These are phyloP conservation scores for Teratosphaeria pseudoeucalypti DNA, from an alignment of 2,329 filamentous ascomycete species.

Conservation along the genomic window DNA sequence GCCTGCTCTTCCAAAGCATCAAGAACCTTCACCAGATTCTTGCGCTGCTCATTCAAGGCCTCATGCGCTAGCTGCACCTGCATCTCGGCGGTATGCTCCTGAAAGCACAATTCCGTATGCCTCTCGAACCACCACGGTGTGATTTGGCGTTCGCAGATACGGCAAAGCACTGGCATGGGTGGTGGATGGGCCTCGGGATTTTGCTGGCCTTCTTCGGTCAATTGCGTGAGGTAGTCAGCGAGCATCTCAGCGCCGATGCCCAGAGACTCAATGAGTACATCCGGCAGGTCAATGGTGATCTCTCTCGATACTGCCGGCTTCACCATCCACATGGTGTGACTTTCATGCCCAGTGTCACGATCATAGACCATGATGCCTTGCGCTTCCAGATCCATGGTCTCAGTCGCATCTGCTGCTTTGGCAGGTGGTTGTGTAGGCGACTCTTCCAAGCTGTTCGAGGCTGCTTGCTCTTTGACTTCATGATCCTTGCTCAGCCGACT, in stretches of 20 bases:
- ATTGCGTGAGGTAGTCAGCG: slow-evolving; percentile 79
- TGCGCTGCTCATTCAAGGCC: slow-evolving; percentile 79
- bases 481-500: not conserved
- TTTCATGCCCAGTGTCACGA: slow-evolving; percentile 71
- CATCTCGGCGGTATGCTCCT: slow-evolving; percentile 95
- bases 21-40: slow-evolving; percentile 87
- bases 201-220: slow-evolving; percentile 73
- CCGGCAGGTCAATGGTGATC: slow-evolving; percentile 89
- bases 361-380: slow-evolving; percentile 99
- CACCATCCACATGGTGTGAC: slow-evolving; percentile 99
- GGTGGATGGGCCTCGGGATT: slow-evolving; percentile 68
- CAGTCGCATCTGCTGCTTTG: slow-evolving; percentile 6
- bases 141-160: slow-evolving; percentile 95
- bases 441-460: not conserved
- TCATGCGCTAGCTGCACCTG: slow-evolving; percentile 96
- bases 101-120: slow-evolving; percentile 88
- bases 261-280: slow-evolving; percentile 80
- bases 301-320: slow-evolving; percentile 82
- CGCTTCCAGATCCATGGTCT: slow-evolving; percentile 73
- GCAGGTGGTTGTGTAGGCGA: not conserved
- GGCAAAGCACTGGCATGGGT: slow-evolving; percentile 77
- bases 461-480: not conserved
- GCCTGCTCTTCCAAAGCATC: slow-evolving; percentile 78
- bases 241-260: slow-evolving; percentile 91
- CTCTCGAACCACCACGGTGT: slow-evolving; percentile 99